These are phyloP conservation scores for Phytophthora ramorum DNA, from an alignment of 352 stramenopile genomes.

Conservation along the genomic window DNA sequence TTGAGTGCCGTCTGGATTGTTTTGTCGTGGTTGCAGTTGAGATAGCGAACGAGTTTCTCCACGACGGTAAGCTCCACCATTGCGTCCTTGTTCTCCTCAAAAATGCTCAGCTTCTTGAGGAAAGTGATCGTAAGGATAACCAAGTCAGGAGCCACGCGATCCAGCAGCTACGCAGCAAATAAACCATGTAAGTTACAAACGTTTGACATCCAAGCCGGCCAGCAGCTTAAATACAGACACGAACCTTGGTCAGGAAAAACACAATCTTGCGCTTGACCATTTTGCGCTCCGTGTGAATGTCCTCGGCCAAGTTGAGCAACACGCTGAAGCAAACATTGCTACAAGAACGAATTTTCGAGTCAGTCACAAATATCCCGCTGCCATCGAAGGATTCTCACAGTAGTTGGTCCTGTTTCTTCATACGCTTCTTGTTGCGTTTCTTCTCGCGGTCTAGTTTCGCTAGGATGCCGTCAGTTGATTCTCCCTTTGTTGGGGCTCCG, in stretches of 20 bases:
- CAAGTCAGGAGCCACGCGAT: constrained; percentile 88
- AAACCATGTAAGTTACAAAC: constrained; percentile 19
- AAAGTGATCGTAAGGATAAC: constrained; percentile 92
- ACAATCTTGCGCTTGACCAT: constrained; percentile 96
- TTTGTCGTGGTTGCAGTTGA: constrained; percentile 87
- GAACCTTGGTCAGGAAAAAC: constrained; percentile 78
- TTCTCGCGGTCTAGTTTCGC: constrained; percentile 82
- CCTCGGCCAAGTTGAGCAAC: constrained; percentile 94
- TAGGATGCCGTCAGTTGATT: constrained; percentile 33
- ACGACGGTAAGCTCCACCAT: constrained; percentile 88
- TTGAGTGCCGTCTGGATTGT: constrained; percentile 86
- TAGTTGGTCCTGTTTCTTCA: constrained; percentile 94
- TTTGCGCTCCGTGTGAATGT: constrained; percentile 94
- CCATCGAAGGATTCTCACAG: constrained; percentile 54
- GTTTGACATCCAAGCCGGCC: not conserved
- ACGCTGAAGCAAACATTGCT: constrained; percentile 93
- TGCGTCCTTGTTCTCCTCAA: constrained; percentile 95
- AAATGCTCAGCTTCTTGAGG: constrained; percentile 95
- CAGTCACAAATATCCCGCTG: not conserved
- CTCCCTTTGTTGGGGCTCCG: constrained; percentile 27
- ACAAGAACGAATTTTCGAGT: constrained; percentile 5
- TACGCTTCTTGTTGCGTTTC: constrained; percentile 88
- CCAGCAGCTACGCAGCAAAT: constrained; percentile 68
- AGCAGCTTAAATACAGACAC: not conserved
- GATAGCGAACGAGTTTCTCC: constrained; percentile 81